These are phyloP conservation scores for Galeopsis tetrahit DNA, from an alignment of 257 asterid genomes.

Conservation along the genomic window DNA sequence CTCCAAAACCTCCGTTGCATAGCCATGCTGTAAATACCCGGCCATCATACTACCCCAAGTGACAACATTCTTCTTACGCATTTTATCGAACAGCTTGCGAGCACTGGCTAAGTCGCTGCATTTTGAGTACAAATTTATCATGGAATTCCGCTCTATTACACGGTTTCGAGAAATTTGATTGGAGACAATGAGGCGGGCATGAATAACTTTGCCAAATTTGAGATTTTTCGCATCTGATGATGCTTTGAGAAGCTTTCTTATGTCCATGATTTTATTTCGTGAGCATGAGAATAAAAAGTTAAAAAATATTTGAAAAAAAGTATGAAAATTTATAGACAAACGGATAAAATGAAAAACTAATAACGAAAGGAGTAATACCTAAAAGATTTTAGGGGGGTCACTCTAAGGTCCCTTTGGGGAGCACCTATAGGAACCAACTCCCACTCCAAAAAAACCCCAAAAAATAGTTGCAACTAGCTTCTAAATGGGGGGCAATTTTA, in stretches of 20 bases:
- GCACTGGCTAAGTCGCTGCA: slow-evolving; percentile 61
- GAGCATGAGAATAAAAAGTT: neutral
- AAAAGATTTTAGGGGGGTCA: too few relatives aligned
- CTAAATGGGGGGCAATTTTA: too few relatives aligned
- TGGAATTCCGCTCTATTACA: slow-evolving; percentile 59
- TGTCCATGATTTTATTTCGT: slow-evolving; percentile 13
- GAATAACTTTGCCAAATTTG: slow-evolving; percentile 60
- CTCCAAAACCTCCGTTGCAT: slow-evolving; percentile 45
- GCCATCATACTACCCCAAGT: slow-evolving; percentile 81
- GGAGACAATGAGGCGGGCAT: slow-evolving; percentile 66
- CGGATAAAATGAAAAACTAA: too few relatives aligned
- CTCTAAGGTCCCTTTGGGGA: too few relatives aligned
- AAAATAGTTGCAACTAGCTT: too few relatives aligned
- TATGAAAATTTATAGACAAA: neutral
- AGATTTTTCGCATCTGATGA: slow-evolving; percentile 52
- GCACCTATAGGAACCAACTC: too few relatives aligned
- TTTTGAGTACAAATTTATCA: slow-evolving; percentile 62
- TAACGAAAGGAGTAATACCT: too few relatives aligned
- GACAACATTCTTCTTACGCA: slow-evolving; percentile 68
- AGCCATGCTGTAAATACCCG: slow-evolving; percentile 62
- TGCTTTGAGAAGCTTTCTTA: slow-evolving; percentile 58
- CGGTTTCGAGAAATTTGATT: slow-evolving; percentile 48
- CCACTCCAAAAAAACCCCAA: too few relatives aligned
- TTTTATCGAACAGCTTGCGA: slow-evolving; percentile 66
- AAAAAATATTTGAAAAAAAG: neutral